Conservation (phyloP, 768 basidiomycete species). For the Clitopilus hobsonii region DNA sequence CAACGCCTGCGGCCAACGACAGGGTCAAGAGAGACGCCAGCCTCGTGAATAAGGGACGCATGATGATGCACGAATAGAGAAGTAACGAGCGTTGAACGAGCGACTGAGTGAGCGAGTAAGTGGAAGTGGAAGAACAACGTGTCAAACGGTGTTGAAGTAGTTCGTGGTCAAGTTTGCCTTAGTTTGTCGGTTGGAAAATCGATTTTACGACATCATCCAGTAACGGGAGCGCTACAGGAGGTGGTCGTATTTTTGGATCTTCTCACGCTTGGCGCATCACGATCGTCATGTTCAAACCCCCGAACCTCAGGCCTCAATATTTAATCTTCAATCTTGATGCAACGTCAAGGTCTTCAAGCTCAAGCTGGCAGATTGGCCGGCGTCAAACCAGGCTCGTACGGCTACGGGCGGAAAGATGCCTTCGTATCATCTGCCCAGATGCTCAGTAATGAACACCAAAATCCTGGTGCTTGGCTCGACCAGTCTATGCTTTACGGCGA, state of each 20-base stretch:
- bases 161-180: background rate
- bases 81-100: background rate
- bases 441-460: too few species aligned
- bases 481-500: too few species aligned
- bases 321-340: too few species aligned
- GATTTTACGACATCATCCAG: background rate
- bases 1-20: constrained; percentile 10
- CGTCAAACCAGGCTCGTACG: too few species aligned
- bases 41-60: constrained; percentile 11
- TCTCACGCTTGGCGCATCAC: background rate
- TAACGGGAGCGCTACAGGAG: background rate
- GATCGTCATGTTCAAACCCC: too few species aligned
- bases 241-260: background rate
- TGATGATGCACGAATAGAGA: background rate
- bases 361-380: too few species aligned
- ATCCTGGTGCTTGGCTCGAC: too few species aligned
- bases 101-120: background rate
- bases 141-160: constrained; percentile 1
- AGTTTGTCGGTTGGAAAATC: background rate
- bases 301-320: too few species aligned
- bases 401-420: too few species aligned
- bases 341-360: too few species aligned
- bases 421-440: too few species aligned
- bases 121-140: constrained; percentile 2
- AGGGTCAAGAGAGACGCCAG: constrained; percentile 14